A percentile compares a stretch with the other conserved stretches of the same genome.
phyloP scores from a whole-genome alignment of 1,284 basidiomycete species.

The Boletus semigastroideus region DNA sequence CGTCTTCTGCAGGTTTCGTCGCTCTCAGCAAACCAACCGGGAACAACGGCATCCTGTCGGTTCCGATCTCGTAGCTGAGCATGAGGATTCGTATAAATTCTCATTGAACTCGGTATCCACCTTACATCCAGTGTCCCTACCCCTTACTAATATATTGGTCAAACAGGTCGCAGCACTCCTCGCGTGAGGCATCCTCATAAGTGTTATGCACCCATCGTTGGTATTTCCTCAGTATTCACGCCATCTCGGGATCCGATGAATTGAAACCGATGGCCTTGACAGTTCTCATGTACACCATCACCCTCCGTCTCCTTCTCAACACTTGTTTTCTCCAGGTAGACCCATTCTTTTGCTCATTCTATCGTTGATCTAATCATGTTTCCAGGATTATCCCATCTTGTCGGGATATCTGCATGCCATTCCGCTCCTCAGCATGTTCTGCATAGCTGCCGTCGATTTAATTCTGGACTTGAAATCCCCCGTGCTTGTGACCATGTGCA shows the following conservation, averaged over 20 bases:
- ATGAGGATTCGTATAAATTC: slow-evolving; percentile 12
- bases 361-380: neutral
- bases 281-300: too few relatives aligned
- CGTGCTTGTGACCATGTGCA: neutral
- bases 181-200: slow-evolving; percentile 6
- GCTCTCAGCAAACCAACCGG: neutral
- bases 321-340: too few relatives aligned
- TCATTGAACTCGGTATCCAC: slow-evolving; percentile 14
- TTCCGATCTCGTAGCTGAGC: slow-evolving; percentile 1
- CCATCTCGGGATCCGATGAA: slow-evolving; percentile 3
- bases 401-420: slow-evolving; percentile 17
- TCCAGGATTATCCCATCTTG: slow-evolving; percentile 6
- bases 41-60: neutral
- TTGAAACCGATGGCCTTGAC: slow-evolving; percentile 4
- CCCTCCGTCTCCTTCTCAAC: too few relatives aligned
- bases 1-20: neutral
- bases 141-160: too few relatives aligned
- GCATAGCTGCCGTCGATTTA: slow-evolving; percentile 15
- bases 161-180: slow-evolving; percentile 20
- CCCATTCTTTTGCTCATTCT: too few relatives aligned
- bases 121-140: neutral
- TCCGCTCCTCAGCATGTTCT: slow-evolving; percentile 17
- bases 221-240: slow-evolving; percentile 10
- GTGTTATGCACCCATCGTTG: neutral
- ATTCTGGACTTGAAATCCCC: slow-evolving; percentile 8